Conservation (phyloP, 2,329 filamentous ascomycete genomes). For the Colletotrichum theobromicola region DNA sequence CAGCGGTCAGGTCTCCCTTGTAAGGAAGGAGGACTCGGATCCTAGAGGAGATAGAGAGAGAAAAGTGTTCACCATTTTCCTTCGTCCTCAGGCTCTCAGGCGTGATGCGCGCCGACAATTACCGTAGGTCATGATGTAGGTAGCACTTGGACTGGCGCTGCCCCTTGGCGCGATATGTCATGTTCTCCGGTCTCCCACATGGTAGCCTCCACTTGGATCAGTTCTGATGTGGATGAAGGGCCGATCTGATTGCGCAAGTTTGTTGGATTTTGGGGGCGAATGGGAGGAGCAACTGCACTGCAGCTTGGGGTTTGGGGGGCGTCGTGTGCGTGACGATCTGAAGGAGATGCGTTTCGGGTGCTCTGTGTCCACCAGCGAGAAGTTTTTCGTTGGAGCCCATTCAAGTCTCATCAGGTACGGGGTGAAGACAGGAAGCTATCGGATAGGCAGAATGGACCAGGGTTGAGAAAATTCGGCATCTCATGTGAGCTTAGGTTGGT, state of each 20-base stretch:
- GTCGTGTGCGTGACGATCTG: not conserved
- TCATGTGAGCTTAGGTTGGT: not conserved
- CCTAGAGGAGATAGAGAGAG: too few species aligned
- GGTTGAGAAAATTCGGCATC: not conserved
- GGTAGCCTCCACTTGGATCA: slow-evolving; percentile 5
- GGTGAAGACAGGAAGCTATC: not conserved
- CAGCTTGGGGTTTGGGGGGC: not conserved
- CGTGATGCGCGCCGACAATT: not conserved
- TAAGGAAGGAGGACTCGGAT: not conserved
- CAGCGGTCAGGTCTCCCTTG: not conserved
- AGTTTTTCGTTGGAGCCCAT: not conserved
- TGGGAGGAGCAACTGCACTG: not conserved
- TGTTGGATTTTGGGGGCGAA: not conserved
- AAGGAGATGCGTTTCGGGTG: not conserved
- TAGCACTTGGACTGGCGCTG: not conserved
- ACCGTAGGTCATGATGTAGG: not conserved
- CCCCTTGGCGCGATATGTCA: not conserved
- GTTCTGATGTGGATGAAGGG: slow-evolving; percentile 6
- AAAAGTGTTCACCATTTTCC: not conserved
- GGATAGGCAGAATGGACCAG: not conserved
- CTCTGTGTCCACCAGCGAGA: not conserved
- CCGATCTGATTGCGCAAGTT: slow-evolving; percentile 3
- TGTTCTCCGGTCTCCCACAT: not conserved
- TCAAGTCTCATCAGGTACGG: not conserved
- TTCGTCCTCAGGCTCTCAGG: not conserved